Base-by-base conservation (phyloP, 2,329 filamentous ascomycete genomes). In the Sporothrix humicola region DNA sequence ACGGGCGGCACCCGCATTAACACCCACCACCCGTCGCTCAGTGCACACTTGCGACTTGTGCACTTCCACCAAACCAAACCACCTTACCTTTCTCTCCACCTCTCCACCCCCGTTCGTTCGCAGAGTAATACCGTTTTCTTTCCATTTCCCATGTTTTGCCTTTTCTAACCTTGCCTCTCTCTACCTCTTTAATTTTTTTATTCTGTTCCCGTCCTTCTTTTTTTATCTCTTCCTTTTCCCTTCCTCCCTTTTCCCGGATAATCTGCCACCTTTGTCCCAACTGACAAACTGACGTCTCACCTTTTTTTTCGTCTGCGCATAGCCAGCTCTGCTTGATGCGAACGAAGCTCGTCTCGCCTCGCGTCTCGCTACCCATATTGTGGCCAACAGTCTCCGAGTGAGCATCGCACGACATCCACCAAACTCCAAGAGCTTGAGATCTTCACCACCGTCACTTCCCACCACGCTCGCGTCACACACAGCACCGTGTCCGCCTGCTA, bases 1-100 rank as follows among this genome's bases (percentile, higher is more conserved):
- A 78, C 76, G 77, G 78, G 78, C 78, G 78, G 79, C 78, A 77
- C 74, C 31, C 73, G 74, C 74, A 75, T 79, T 77, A 77, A 75
- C 78, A 78, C 76, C 72, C 77, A 69, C 63, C 69, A 72, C 68
- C 72, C 61, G 37, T 50, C 23, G 48, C 44, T 15, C 72, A 65
- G 23, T 50, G 44, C 54, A 44, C 61, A 13, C 15, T 10, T 50
- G 26, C 72, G 20, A 56, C 52, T 56, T 46, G 20, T 37, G 59
- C 59, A 63, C 59, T 12, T 42, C 65, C 50, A 59, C 69, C 69
- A 70, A 70, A 37, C 31, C 31, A 70, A 37, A 5, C 31, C 31
- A 37, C 31, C 31, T 37, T 37, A 37, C 2, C 31, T 37, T 37
- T 37, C 31, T 37, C 31, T 75, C 75, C 75, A 75, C 75, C 31